These are phyloP conservation scores for Candida bentonensis DNA, from an alignment of 805 yeast species.

Conservation along the genomic window DNA sequence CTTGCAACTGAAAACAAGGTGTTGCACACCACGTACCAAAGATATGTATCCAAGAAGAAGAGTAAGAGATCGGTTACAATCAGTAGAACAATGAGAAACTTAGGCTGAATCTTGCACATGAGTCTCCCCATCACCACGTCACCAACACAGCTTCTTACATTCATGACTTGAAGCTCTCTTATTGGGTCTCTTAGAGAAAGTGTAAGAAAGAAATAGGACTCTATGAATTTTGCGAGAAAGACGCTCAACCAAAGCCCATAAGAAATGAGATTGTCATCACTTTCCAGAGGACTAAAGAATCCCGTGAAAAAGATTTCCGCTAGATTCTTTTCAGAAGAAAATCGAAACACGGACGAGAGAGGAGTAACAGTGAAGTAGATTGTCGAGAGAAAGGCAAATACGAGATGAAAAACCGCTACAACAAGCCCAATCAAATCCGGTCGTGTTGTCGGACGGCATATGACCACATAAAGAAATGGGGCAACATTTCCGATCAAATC, in stretches of 20 bases:
- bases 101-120: conserved; percentile 45
- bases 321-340: conserved; percentile 21
- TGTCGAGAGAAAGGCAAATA: conserved; percentile 39
- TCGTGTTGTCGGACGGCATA: conserved; percentile 22
- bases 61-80: conserved; percentile 48
- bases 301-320: conserved; percentile 49
- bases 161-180: conserved; percentile 48
- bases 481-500: conserved; percentile 12
- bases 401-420: conserved; percentile 40
- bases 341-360: conserved; percentile 38
- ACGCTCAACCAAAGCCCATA: conserved; percentile 57
- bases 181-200: conserved; percentile 61
- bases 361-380: conserved; percentile 51
- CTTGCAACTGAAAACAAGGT: conserved; percentile 58
- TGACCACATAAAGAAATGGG: conserved; percentile 36
- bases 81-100: conserved; percentile 38
- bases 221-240: conserved; percentile 53
- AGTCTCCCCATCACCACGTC: conserved; percentile 39
- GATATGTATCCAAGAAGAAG: conserved; percentile 67
- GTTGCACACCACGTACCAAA: conserved; percentile 78
- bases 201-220: conserved; percentile 67
- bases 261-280: conserved; percentile 46
- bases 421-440: conserved; percentile 24
- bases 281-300: conserved; percentile 38
- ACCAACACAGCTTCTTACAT: conserved; percentile 43